Base-by-base conservation (phyloP, 768 basidiomycete genomes). In the Mycena alexandri region DNA sequence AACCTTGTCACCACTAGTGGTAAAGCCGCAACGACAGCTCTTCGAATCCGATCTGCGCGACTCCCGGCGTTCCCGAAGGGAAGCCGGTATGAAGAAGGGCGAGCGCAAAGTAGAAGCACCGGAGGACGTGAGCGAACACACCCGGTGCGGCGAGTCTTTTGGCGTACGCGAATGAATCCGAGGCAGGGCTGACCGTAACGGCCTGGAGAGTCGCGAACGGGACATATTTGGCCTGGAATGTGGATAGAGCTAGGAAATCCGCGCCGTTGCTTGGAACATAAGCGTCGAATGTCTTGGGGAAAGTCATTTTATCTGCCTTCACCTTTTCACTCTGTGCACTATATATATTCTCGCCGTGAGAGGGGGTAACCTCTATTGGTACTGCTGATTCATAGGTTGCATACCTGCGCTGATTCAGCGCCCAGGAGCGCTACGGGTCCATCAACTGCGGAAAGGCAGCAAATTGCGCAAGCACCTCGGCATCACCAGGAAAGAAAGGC, bases 31-130 rank as follows among this genome's bases (percentile, higher is more conserved):
- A 33, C 34, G 59, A 38, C 47, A 61, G 47, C 47, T 61, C 59
- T 38, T 36, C 24, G 46, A 52, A 48, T 29, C 34, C 59, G 47
- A 61, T 61, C 47, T 61, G 59, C 47, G 59, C 36, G 13, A 61
- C 59, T 36, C 59, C 59, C n/a, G 59, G 47, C 48, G 59, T 58
- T 44, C 56, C 56, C 29, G 56, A 58, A 2, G 56, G 56, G 43
- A 61, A 61, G 59, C 59, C 59, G 47, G 34, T 61, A 33, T 61
- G 47, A 44, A 60, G 58, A 48, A 52, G 43, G 43, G 43, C 43
- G 38, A 57, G 55, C 21, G 55, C n/a, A 41, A 50, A 60, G 33
- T 50, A 60, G 33, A 50, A 60, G 36, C 59, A 61, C 59, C 59
- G 59, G 21, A 61, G 47, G 47, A 52, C 33, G 59, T 51, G 59